A percentile compares a stretch with the other conserved stretches of the same genome.
phyloP scores from a whole-genome alignment of 129 eudicot genomes.

The Chrysanthemum makinoi region DNA sequence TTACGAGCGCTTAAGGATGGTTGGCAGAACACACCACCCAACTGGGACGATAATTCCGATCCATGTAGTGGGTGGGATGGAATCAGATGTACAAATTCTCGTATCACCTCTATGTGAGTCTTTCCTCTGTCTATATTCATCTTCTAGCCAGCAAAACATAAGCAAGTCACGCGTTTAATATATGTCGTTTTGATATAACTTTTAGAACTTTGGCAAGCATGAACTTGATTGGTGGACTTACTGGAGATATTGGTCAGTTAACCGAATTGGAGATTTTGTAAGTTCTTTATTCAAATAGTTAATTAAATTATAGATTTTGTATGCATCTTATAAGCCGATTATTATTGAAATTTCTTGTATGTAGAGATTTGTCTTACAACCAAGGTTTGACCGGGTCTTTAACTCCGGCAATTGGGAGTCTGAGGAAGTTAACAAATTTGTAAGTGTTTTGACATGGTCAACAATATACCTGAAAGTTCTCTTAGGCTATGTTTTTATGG shows the following conservation, averaged over 20 bases:
- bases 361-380: conserved; percentile 87
- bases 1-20: conserved; percentile 36
- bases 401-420: conserved; percentile 63
- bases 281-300: conserved; percentile 25
- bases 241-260: conserved; percentile 54
- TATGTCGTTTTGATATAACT: neutral
- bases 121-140: neutral
- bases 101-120: conserved; percentile 52
- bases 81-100: conserved; percentile 39
- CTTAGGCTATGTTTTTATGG: neutral
- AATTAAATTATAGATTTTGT: neutral
- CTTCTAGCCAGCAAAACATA: neutral
- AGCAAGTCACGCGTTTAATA: neutral
- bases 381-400: conserved; percentile 65
- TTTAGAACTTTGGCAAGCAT: conserved; percentile 62
- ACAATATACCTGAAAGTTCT: neutral
- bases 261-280: conserved; percentile 66
- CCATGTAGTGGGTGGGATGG: conserved; percentile 67
- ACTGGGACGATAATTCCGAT: conserved; percentile 47
- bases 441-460: conserved; percentile 35
- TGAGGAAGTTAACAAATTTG: conserved; percentile 56
- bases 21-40: conserved; percentile 54
- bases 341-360: conserved; percentile 13
- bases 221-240: conserved; percentile 47
- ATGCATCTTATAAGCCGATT: neutral